These are phyloP conservation scores for Eutrema japonicum DNA, from an alignment of 345 rosid genomes.

Conservation along the genomic window DNA sequence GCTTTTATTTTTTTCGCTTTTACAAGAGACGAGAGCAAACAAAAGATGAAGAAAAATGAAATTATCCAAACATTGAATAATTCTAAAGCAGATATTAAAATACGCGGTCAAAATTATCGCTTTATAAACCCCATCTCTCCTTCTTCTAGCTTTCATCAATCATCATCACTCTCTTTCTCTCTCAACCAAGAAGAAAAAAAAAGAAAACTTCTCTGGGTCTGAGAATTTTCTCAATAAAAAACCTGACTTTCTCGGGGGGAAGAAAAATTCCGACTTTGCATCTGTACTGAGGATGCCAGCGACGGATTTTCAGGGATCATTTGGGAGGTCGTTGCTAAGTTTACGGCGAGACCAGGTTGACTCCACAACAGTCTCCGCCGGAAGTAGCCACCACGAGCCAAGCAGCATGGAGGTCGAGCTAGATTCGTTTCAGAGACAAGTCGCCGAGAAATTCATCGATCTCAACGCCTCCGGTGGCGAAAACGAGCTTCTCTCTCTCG, in stretches of 20 bases:
- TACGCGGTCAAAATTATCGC: constrained; percentile 44
- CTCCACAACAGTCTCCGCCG: constrained; percentile 13
- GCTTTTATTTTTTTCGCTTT: neutral
- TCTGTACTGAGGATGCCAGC: constrained; percentile 57
- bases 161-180: constrained; percentile 33
- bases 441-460: constrained; percentile 58
- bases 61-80: constrained; percentile 22
- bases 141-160: constrained; percentile 40
- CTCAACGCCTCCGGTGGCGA: constrained; percentile 46
- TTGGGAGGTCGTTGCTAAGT: constrained; percentile 56
- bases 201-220: neutral
- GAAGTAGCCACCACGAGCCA: constrained; percentile 32
- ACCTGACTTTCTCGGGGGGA: constrained; percentile 1
- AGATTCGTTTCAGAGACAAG: constrained; percentile 66
- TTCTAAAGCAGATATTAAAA: constrained; percentile 23
- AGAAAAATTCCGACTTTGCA: neutral
- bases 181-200: neutral
- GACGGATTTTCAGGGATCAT: constrained; percentile 59
- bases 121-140: constrained; percentile 41
- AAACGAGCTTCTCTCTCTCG: constrained; percentile 57
- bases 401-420: constrained; percentile 53
- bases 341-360: constrained; percentile 57
- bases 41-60: neutral
- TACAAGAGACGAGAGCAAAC: neutral
- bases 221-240: neutral